phyloP scores from a whole-genome alignment of 179 eudicot genomes.

The Spinacia oleracea region DNA sequence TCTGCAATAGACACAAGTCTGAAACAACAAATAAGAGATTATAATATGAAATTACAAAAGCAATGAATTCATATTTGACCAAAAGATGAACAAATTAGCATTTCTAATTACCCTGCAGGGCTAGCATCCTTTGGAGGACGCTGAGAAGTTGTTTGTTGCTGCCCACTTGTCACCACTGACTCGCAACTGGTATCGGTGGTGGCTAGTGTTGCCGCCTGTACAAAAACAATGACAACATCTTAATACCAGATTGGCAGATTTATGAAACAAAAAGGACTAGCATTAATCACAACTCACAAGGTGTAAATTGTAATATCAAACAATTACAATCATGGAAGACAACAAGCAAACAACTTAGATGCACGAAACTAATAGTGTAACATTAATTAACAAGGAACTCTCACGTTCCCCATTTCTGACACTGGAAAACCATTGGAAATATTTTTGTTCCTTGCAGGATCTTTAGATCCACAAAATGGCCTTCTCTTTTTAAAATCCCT shows the following conservation, averaged over 20 bases:
- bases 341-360: neutral
- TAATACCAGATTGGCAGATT: slow-evolving; percentile 1
- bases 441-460: neutral
- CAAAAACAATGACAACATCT: slow-evolving; percentile 2
- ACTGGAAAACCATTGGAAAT: neutral
- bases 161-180: slow-evolving; percentile 54
- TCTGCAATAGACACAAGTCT: slow-evolving; percentile 61
- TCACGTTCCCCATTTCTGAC: neutral
- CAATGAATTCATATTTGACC: neutral
- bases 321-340: neutral
- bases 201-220: slow-evolving; percentile 40
- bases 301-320: neutral
- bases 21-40: slow-evolving; percentile 8
- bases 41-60: neutral
- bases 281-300: neutral
- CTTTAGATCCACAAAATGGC: neutral
- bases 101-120: slow-evolving; percentile 48
- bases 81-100: neutral
- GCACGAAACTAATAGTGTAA: no score
- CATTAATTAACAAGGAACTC: no score
- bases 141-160: slow-evolving; percentile 48
- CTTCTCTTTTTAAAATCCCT: neutral
- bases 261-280: neutral
- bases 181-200: slow-evolving; percentile 52
- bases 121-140: slow-evolving; percentile 54